phyloP scores from a whole-genome alignment of 83 land plant species.

The Thuja plicata region DNA sequence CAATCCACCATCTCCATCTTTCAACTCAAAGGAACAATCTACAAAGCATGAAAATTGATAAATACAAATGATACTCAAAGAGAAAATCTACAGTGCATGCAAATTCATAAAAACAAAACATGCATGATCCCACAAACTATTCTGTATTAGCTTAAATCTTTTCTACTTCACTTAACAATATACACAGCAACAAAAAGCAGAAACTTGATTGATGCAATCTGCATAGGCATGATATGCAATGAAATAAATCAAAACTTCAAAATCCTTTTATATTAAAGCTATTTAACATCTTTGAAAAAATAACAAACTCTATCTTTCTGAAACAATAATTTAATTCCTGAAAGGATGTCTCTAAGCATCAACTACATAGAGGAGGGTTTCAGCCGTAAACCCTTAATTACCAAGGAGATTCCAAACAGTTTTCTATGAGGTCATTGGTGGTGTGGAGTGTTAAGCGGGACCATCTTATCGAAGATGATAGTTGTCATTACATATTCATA shows the following conservation, averaged over 20 bases:
- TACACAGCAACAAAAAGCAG: not conserved
- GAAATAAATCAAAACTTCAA: not conserved
- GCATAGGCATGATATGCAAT: not conserved
- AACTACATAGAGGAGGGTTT: not conserved
- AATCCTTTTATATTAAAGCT: not conserved
- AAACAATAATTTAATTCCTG: not conserved
- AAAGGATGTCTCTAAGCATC: not conserved
- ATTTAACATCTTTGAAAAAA: not conserved
- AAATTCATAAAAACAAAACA: conserved; percentile 12
- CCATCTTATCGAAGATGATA: not conserved
- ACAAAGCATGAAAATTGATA: conserved; percentile 5
- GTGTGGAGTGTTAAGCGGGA: not conserved
- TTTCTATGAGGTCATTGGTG: not conserved
- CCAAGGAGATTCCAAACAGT: not conserved
- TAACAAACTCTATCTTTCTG: not conserved
- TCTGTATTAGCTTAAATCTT: not conserved
- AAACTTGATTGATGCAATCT: not conserved
- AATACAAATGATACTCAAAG: not conserved
- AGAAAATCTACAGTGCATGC: not conserved
- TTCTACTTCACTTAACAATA: not conserved
- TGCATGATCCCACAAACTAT: not conserved
- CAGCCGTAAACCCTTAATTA: not conserved
- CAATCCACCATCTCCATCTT: conserved; percentile 66
- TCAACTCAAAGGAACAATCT: conserved; percentile 35
- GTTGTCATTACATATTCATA: not conserved